Evolutionary conservation across 148 eudicot genomes (phyloP).

Genomic region (Rhododendron vialii): DNA sequence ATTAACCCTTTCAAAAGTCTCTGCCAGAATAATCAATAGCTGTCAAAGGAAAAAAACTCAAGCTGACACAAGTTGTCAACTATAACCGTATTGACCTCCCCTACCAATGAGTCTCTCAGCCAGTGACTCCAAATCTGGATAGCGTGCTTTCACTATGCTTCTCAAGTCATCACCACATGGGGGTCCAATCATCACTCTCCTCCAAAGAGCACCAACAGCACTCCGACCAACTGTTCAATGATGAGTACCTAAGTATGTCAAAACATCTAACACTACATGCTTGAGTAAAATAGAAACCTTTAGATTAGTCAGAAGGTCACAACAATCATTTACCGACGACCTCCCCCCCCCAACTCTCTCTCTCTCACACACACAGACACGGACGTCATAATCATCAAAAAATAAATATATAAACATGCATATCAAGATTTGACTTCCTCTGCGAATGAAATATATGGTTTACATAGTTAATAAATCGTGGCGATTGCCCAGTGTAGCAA

Average conservation of each 20-base stretch:
- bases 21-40: conserved; percentile 30
- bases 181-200: conserved; percentile 67
- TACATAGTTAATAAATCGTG: neutral
- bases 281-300: neutral
- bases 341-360: neutral
- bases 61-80: neutral
- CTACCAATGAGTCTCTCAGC: conserved; percentile 65
- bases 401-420: neutral
- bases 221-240: conserved; percentile 39
- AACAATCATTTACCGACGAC: neutral
- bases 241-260: neutral
- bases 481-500: neutral
- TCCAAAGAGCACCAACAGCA: conserved; percentile 73
- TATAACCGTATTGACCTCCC: neutral
- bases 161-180: conserved; percentile 53
- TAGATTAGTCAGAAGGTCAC: neutral
- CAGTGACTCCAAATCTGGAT: conserved; percentile 61
- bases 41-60: neutral
- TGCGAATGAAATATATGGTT: neutral
- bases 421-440: neutral
- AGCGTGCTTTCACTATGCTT: conserved; percentile 56
- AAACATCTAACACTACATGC: neutral
- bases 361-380: neutral
- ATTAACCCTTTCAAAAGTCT: conserved; percentile 58
- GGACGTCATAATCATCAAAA: neutral